These are phyloP conservation scores for Rhodotorula graminis DNA, from an alignment of 768 basidiomycete genomes.

Conservation along the genomic window DNA sequence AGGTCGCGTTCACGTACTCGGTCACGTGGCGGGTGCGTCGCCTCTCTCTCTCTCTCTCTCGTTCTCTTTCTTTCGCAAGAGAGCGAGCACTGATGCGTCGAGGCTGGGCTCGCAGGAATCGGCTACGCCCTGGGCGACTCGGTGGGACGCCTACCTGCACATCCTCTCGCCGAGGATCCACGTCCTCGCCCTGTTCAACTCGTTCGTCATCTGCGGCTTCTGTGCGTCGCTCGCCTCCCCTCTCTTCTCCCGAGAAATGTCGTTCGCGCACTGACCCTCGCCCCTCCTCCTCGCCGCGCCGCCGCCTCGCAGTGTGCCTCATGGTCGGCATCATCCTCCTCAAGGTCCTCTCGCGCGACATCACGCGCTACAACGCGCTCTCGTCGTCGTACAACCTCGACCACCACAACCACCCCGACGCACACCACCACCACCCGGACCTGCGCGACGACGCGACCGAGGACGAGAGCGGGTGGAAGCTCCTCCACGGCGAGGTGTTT, in stretches of 20 bases:
- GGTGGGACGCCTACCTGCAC: slow-evolving; percentile 95
- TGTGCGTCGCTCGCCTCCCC: slow-evolving; percentile 35
- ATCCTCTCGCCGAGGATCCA: slow-evolving; percentile 91
- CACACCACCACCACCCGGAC: too few relatives aligned
- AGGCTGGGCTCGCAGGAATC: too few relatives aligned
- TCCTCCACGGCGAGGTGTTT: slow-evolving; percentile 95
- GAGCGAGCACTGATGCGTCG: too few relatives aligned
- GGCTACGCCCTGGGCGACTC: slow-evolving; percentile 62
- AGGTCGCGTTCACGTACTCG: slow-evolving; percentile 78
- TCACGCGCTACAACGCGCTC: slow-evolving; percentile 88
- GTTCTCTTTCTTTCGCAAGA: too few relatives aligned
- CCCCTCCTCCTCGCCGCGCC: too few relatives aligned
- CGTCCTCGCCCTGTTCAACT: slow-evolving; percentile 93
- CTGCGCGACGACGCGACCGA: slow-evolving; percentile 43
- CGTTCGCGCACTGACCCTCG: too few relatives aligned
- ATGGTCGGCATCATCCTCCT: slow-evolving; percentile 91
- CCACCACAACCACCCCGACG: slow-evolving; percentile 50
- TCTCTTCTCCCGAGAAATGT: too few relatives aligned
- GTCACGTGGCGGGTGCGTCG: slow-evolving; percentile 74
- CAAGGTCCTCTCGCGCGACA: slow-evolving; percentile 83
- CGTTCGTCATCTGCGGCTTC: slow-evolving; percentile 82
- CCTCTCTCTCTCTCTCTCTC: too few relatives aligned
- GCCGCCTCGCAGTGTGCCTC: slow-evolving; percentile 51
- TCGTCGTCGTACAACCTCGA: slow-evolving; percentile 59
- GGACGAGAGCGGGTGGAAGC: slow-evolving; percentile 98